Base-by-base conservation (phyloP, 192 early-diverging fungal genomes). In the Gigaspora rosea region DNA sequence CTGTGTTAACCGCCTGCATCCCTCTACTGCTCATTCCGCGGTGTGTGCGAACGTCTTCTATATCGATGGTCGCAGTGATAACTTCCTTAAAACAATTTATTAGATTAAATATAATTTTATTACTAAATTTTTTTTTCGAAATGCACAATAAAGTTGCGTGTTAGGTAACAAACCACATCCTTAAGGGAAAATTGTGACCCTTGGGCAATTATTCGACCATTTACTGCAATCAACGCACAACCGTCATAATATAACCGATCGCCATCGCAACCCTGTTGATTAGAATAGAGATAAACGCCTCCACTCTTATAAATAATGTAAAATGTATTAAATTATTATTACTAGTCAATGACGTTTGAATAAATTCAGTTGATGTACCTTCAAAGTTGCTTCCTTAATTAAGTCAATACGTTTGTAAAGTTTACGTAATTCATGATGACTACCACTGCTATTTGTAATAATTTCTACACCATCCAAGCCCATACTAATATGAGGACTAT, bases 241-340 rank as follows among this genome's bases (percentile, higher is more conserved):
- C 97, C 98, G 75, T 99, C 98, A 70, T 98, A 99, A 84, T 99
- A 99, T 32, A 98, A 83, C 22, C 98, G 91, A 80, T 99, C 98
- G 36, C 96, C 98, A 76, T 99, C 98, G 76, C 98, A 99, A 1
- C 98, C 98, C 80, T 94, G 89, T 78, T 97, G 96, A 82, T 99
- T 99, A 10, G 97, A 83, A 73, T 99, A 99, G 36, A 98, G 78
- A 78, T 99, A 99, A 10, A 96, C 85, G 27, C 98, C 98, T 76
- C 98, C 98, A 41, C 90, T 91, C 88, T 93, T 66, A 7, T 47
- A 46, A 54, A 69, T 7, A 41, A 41, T 41, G 41, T 41, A 41
- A 41, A 3, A 3, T 7, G 2, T 27, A 7, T 41, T 41, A 41
- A 2, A 41, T 41, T 41, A 41, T 41, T 7, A 41, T 41, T 7